These are phyloP conservation scores for Salix arbutifolia DNA, from an alignment of 345 rosid genomes.

Conservation along the genomic window DNA sequence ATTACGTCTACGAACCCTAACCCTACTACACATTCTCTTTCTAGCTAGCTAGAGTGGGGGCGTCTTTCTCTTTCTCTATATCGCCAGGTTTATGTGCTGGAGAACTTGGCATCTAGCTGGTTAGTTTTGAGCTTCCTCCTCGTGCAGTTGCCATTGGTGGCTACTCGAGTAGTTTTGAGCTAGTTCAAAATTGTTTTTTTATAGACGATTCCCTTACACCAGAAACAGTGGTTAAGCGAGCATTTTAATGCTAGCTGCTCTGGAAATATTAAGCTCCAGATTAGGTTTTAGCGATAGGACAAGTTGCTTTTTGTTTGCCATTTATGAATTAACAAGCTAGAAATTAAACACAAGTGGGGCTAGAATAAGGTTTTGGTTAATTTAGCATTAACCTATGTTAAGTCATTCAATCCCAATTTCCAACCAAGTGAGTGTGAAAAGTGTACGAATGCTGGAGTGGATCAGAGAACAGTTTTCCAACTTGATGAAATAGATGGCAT, in stretches of 20 bases:
- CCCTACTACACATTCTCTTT: not conserved
- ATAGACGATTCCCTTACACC: not conserved
- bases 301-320: not conserved
- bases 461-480: not conserved
- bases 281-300: not conserved
- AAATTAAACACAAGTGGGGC: not conserved
- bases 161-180: not conserved
- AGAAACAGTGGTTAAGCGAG: not conserved
- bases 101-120: not conserved
- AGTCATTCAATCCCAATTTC: too few relatives aligned
- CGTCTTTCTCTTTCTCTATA: not conserved
- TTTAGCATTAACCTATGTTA: not conserved
- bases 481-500: not conserved
- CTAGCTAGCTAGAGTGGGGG: conserved; percentile 32
- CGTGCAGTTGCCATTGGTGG: not conserved
- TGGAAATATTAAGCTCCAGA: not conserved
- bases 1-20: conserved; percentile 28
- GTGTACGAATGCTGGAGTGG: not conserved
- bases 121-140: not conserved
- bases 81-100: not conserved
- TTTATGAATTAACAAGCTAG: not conserved
- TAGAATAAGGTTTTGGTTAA: not conserved
- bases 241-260: not conserved
- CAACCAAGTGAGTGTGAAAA: too few relatives aligned
- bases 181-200: not conserved